These are phyloP conservation scores for Tubosaeta sp. DNA, from an alignment of 768 basidiomycete species.

Conservation along the genomic window DNA sequence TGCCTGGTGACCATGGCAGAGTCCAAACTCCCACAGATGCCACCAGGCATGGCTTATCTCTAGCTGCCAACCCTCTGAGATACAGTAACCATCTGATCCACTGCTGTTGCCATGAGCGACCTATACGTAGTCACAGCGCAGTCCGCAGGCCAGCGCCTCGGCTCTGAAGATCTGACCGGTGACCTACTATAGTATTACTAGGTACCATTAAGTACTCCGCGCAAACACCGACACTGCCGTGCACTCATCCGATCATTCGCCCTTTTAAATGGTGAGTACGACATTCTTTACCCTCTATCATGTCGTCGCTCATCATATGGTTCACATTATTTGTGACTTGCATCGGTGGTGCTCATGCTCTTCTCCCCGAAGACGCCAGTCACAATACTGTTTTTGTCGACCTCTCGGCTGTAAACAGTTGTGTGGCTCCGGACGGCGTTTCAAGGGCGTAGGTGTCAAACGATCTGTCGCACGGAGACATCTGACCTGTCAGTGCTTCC, in stretches of 20 bases:
- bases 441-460: constrained; percentile 5
- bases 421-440: constrained; percentile 12
- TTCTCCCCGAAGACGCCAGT: not conserved
- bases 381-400: not conserved
- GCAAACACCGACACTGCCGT: not conserved
- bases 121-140: not conserved
- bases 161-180: no score
- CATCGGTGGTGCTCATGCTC: not conserved
- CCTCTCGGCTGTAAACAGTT: constrained; percentile 3
- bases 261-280: not conserved
- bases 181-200: no score
- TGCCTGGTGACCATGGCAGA: not conserved
- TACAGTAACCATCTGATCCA: no score
- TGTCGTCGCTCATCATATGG: not conserved
- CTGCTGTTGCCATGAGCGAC: no score
- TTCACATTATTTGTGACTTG: not conserved
- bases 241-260: not conserved
- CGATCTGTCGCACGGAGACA: not conserved
- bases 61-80: no score
- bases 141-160: not conserved
- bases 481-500: constrained; percentile 25
- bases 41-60: not conserved
- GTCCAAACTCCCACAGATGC: not conserved
- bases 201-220: not conserved
- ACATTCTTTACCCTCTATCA: not conserved